phyloP scores from a whole-genome alignment of 148 eudicot genomes.

The Rhododendron molle region DNA sequence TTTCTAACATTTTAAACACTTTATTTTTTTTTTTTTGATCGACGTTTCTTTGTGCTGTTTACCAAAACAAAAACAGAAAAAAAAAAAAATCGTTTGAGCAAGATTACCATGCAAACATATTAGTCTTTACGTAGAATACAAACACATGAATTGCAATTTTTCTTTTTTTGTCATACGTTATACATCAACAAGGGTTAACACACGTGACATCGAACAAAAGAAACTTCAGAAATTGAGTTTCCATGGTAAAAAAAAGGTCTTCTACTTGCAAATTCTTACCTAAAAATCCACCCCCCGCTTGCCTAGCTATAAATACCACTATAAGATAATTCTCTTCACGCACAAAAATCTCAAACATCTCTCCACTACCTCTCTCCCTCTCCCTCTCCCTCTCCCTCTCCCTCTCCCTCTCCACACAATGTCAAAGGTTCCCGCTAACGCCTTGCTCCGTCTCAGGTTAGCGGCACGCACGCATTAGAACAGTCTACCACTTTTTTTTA shows the following conservation, averaged over 20 bases:
- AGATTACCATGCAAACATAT: too few species aligned
- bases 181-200: too few species aligned
- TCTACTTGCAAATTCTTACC: background rate
- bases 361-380: background rate
- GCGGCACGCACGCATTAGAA: background rate
- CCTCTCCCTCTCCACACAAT: background rate
- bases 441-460: slow-evolving; percentile 9
- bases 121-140: background rate
- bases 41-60: too few species aligned
- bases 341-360: background rate
- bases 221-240: background rate
- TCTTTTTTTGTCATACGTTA: too few species aligned
- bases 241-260: background rate
- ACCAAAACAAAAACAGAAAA: too few species aligned
- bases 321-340: background rate
- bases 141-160: background rate
- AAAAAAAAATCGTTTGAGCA: too few species aligned
- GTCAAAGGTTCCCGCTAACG: slow-evolving; percentile 8
- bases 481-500: background rate
- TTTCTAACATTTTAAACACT: too few species aligned
- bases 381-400: background rate
- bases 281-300: background rate
- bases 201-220: background rate
- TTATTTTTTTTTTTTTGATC: too few species aligned
- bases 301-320: background rate